Evolutionary conservation across 106 monocot species (phyloP).

Genomic region (Platanthera zijinensis): DNA sequence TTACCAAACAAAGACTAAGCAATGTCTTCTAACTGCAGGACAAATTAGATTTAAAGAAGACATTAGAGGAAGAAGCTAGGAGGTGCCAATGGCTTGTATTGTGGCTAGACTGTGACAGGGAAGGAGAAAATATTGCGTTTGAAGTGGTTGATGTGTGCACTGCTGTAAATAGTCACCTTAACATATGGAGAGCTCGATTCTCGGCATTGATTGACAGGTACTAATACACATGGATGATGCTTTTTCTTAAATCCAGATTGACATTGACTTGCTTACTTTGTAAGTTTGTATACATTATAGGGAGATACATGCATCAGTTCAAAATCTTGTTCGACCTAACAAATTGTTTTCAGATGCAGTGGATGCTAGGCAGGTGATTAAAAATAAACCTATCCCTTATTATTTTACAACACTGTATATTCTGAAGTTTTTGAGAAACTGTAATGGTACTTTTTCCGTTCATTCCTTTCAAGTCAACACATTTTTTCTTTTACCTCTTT

Average conservation of each 20-base stretch:
- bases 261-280: neutral
- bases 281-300: conserved; percentile 27
- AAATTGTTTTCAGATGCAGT: conserved; percentile 91
- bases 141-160: conserved; percentile 93
- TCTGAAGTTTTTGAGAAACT: neutral
- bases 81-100: conserved; percentile 91
- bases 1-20: neutral
- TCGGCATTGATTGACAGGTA: conserved; percentile 94
- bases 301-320: conserved; percentile 81
- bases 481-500: neutral
- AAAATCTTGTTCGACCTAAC: conserved; percentile 86
- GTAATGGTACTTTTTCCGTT: neutral
- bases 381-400: neutral
- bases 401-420: neutral
- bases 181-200: conserved; percentile 91
- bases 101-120: conserved; percentile 98
- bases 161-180: conserved; percentile 52
- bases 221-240: neutral
- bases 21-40: conserved; percentile 40
- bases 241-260: neutral
- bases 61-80: conserved; percentile 90
- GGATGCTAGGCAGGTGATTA: conserved; percentile 87
- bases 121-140: conserved; percentile 98
- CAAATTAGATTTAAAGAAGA: conserved; percentile 80
- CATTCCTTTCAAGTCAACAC: neutral